Percentiles rank a stretch among this genome's conserved stretches.
These are phyloP conservation scores for Daldinia caldariorum DNA, from an alignment of 495 filamentous ascomycete species.

Conservation along the genomic window DNA sequence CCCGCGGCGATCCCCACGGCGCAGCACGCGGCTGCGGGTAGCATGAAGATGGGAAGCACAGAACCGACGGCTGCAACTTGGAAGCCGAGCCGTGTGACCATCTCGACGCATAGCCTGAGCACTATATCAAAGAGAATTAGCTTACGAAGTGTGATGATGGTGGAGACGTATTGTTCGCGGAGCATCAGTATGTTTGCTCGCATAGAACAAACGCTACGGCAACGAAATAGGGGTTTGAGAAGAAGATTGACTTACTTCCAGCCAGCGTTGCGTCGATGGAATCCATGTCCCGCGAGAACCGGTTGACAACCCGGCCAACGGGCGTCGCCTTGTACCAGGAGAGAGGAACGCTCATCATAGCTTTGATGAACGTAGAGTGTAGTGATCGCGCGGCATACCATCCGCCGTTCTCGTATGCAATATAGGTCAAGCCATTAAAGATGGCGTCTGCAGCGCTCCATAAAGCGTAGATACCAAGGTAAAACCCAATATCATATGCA, in stretches of 20 bases:
- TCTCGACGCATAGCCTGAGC: constrained; percentile 55
- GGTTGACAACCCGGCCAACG: constrained; percentile 65
- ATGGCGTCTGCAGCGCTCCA: constrained; percentile 49
- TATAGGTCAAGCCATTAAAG: constrained; percentile 45
- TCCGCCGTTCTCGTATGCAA: constrained; percentile 52
- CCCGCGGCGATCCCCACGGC: constrained; percentile 55
- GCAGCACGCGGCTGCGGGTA: constrained; percentile 56
- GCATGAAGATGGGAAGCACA: constrained; percentile 61
- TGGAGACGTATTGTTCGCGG: background rate
- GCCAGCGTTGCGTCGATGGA: constrained; percentile 53
- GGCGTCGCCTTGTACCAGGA: constrained; percentile 66
- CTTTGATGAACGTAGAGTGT: constrained; percentile 56
- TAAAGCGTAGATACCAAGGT: constrained; percentile 51
- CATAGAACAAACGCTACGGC: background rate
- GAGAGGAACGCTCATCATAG: constrained; percentile 61
- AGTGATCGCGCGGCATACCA: constrained; percentile 60
- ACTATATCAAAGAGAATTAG: constrained; percentile 28
- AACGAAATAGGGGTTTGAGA: background rate
- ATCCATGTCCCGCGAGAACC: constrained; percentile 64
- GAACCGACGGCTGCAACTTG: constrained; percentile 58
- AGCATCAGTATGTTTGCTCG: background rate
- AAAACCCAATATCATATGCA: constrained; percentile 49
- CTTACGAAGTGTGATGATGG: background rate
- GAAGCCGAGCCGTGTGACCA: constrained; percentile 51
- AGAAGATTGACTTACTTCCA: constrained; percentile 40